These are phyloP conservation scores for Diaporthe sp. DNA, from an alignment of 2,329 filamentous ascomycete species.

Conservation along the genomic window DNA sequence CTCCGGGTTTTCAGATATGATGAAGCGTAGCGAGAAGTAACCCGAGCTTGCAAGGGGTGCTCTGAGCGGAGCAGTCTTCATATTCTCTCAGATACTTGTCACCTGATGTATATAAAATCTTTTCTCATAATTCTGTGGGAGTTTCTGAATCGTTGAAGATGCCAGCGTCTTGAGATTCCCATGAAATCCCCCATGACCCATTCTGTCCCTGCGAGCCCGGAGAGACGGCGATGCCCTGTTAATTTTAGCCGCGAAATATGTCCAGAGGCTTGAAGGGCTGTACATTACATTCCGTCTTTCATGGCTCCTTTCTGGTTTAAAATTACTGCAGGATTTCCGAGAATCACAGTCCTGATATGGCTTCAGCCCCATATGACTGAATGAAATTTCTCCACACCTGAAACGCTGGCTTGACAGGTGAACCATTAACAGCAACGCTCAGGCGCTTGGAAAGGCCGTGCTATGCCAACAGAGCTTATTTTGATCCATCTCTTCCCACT, in stretches of 20 bases:
- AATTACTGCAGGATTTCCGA: background rate
- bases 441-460: background rate
- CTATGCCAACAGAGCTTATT: background rate
- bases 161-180: background rate
- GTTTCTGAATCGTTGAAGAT: background rate
- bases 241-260: background rate
- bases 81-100: background rate
- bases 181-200: background rate
- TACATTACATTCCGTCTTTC: too few species aligned
- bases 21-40: background rate
- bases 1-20: constrained; percentile 30
- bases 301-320: background rate
- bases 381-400: background rate
- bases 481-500: background rate
- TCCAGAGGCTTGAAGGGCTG: background rate
- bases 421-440: background rate
- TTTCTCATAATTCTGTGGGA: background rate
- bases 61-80: background rate
- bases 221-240: background rate
- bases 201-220: background rate
- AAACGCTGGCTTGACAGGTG: background rate
- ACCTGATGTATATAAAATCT: background rate
- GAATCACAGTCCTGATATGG: background rate
- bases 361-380: background rate
- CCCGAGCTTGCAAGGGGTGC: background rate